Conservation (phyloP, 1,284 basidiomycete species). For the Farysia itapuensis region DNA sequence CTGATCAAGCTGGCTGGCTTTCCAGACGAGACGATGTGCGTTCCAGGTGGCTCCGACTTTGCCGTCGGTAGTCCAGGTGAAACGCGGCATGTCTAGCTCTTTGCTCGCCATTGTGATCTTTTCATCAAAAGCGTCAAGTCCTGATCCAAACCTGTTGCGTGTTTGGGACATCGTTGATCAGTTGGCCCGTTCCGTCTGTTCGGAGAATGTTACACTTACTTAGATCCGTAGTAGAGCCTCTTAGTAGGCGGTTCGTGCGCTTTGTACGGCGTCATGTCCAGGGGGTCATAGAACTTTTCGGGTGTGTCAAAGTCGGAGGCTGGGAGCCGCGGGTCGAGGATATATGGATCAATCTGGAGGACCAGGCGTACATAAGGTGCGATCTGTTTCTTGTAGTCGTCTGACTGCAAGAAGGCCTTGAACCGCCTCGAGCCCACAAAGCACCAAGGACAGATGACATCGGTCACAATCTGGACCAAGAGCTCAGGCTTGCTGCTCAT, state of each 20-base stretch:
- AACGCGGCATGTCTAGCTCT: constrained; percentile 21
- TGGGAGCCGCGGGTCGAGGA: constrained; percentile 37
- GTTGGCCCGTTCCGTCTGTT: background rate
- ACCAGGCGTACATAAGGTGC: constrained; percentile 19
- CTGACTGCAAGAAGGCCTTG: constrained; percentile 26
- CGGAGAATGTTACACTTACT: constrained; percentile 3
- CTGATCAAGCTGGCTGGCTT: constrained; percentile 29
- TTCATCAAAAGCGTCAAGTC: constrained; percentile 38
- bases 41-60: constrained; percentile 44
- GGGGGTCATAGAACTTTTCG: constrained; percentile 25
- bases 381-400: constrained; percentile 36
- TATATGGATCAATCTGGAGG: constrained; percentile 38
- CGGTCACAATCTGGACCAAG: constrained; percentile 26
- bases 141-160: constrained; percentile 8
- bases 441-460: constrained; percentile 47
- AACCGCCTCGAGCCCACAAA: constrained; percentile 30
- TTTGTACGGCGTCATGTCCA: constrained; percentile 34
- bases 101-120: constrained; percentile 28
- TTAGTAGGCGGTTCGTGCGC: constrained; percentile 34
- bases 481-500: constrained; percentile 41
- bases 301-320: constrained; percentile 25
- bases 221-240: constrained; percentile 30
- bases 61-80: constrained; percentile 32
- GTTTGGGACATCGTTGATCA: background rate
- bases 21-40: constrained; percentile 30